A percentile compares a stretch with the other conserved stretches of the same genome.
Evolutionary conservation across 257 asterid species (phyloP).

Genomic region (Nicotiana tabacum): DNA sequence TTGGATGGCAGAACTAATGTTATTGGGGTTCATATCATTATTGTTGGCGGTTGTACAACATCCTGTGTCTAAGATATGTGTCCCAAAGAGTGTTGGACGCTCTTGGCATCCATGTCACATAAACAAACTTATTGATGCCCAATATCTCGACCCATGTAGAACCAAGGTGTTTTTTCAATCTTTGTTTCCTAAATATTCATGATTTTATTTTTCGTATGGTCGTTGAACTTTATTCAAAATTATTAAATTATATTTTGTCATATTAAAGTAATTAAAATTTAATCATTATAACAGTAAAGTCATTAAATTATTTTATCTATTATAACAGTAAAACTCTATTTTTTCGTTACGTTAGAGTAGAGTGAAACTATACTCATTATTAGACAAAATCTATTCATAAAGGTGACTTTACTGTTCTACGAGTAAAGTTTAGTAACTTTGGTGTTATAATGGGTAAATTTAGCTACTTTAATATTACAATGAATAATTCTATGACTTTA

Average conservation of each 20-base stretch:
- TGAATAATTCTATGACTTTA: neutral
- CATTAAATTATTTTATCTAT: neutral
- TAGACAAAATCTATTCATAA: neutral
- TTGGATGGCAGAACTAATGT: constrained; percentile 19
- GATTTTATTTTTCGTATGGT: neutral
- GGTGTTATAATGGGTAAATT: neutral
- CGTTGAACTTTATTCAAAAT: no score
- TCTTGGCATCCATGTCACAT: constrained; percentile 26
- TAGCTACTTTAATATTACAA: neutral
- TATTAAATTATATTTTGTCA: no score
- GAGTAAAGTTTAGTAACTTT: neutral
- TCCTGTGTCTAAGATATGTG: constrained; percentile 11
- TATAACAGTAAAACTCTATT: neutral
- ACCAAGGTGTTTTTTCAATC: neutral
- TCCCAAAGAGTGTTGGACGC: constrained; percentile 14
- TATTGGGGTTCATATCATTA: constrained; percentile 28
- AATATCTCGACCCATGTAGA: constrained; percentile 8
- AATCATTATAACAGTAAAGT: neutral
- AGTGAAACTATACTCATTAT: no score
- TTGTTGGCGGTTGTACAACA: constrained; percentile 19
- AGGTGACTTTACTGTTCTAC: neutral
- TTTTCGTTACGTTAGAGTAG: no score
- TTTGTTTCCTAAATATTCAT: neutral
- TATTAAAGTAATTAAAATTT: neutral
- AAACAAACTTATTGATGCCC: neutral